Evolutionary conservation across 805 yeast species (phyloP).

Genomic region (Yarrowia sp.): DNA sequence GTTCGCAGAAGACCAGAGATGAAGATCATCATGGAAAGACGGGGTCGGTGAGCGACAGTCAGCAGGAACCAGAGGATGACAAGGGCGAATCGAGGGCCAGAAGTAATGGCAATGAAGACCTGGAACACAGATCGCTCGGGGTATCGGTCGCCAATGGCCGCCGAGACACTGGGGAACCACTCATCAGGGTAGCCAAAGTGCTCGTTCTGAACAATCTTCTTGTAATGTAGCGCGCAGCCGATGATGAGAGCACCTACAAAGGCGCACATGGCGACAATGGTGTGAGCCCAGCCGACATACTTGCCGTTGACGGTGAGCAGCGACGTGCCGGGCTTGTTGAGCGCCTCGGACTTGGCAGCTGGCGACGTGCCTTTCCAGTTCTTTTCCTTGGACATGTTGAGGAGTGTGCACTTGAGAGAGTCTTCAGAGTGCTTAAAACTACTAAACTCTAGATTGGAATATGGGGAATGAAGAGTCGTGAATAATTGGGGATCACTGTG

Average conservation of each 20-base stretch:
- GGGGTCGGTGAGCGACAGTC: constrained; percentile 50
- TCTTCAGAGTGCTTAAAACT: not conserved
- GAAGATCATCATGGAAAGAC: constrained; percentile 48
- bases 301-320: constrained; percentile 28
- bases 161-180: constrained; percentile 98
- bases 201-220: constrained; percentile 87
- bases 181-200: constrained; percentile 93
- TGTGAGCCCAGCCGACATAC: constrained; percentile 37
- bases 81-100: constrained; percentile 87
- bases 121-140: constrained; percentile 96
- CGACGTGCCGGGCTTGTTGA: constrained; percentile 38
- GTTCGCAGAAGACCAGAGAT: constrained; percentile 84
- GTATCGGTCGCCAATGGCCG: constrained; percentile 95
- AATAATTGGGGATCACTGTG: too few species aligned
- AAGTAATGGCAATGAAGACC: constrained; percentile 85
- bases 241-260: constrained; percentile 75
- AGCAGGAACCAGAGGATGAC: constrained; percentile 58
- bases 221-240: constrained; percentile 79
- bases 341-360: constrained; percentile 7
- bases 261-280: constrained; percentile 55
- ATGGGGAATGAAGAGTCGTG: not conserved
- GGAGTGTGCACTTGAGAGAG: not conserved
- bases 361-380: constrained; percentile 36
- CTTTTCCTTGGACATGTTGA: constrained; percentile 34
- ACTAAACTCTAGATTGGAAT: constrained; percentile 20